Evolutionary conservation across 2,329 filamentous ascomycete species (phyloP).

Genomic region (Colletotrichum caudatum): DNA sequence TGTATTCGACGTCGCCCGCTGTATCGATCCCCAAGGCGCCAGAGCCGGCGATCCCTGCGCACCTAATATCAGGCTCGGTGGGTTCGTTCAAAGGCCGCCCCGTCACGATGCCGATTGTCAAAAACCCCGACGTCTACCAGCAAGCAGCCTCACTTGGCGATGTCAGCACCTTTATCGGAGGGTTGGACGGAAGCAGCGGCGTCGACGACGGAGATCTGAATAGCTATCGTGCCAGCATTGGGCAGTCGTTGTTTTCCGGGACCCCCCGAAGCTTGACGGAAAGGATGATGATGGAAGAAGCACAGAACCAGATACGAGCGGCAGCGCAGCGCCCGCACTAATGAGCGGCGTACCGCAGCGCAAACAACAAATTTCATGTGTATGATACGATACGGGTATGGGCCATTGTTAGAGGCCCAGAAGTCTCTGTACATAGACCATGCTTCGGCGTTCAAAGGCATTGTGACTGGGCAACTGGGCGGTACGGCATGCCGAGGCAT

Average conservation of each 20-base stretch:
- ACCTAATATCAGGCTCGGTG: conserved; percentile 53
- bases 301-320: conserved; percentile 49
- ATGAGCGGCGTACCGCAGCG: conserved; percentile 11
- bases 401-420: conserved; percentile 32
- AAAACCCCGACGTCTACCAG: conserved; percentile 61
- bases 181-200: conserved; percentile 63
- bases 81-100: conserved; percentile 68
- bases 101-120: conserved; percentile 65
- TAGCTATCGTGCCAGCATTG: conserved; percentile 58
- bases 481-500: conserved; percentile 31
- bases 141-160: conserved; percentile 62
- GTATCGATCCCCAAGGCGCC: conserved; percentile 54
- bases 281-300: conserved; percentile 62
- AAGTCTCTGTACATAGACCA: conserved; percentile 39
- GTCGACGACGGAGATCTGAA: conserved; percentile 60
- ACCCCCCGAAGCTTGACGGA: conserved; percentile 62
- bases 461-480: conserved; percentile 30
- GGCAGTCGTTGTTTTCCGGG: conserved; percentile 55
- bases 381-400: conserved; percentile 37
- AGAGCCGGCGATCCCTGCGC: conserved; percentile 44
- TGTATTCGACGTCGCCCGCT: conserved; percentile 60
- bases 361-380: conserved; percentile 14
- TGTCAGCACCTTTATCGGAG: conserved; percentile 65
- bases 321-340: conserved; percentile 38
- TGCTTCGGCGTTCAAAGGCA: conserved; percentile 38